Percentiles rank a stretch among this genome's conserved stretches.
Conservation (phyloP, 441 rosid species). For the Erodium trifolium region DNA sequence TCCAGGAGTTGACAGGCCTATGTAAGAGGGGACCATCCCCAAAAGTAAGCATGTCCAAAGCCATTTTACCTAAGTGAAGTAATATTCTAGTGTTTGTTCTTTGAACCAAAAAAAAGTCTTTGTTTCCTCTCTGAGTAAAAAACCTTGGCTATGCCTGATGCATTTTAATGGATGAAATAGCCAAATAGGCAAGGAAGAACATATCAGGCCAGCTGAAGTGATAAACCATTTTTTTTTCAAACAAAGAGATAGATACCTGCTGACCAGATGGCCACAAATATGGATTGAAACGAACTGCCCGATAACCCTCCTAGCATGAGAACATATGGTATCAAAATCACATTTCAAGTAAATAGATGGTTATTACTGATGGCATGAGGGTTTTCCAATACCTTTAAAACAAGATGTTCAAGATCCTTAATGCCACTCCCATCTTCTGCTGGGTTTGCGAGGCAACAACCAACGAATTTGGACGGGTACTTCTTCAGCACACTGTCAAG, state of each 20-base stretch:
- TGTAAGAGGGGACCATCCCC: too few species aligned
- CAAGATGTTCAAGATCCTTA: slow-evolving; percentile 63
- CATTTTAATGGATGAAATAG: too few species aligned
- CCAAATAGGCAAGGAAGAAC: too few species aligned
- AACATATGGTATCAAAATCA: slow-evolving; percentile 17
- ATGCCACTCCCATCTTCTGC: slow-evolving; percentile 79
- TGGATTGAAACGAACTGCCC: slow-evolving; percentile 87
- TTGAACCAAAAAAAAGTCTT: too few species aligned
- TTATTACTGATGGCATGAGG: slow-evolving; percentile 12
- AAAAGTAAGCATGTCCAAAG: too few species aligned
- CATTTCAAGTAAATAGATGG: slow-evolving; percentile 4
- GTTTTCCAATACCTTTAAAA: slow-evolving; percentile 46
- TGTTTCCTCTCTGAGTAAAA: too few species aligned
- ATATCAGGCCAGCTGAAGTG: too few species aligned
- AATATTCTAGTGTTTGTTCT: too few species aligned
- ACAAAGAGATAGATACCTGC: slow-evolving; percentile 15
- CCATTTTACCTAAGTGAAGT: too few species aligned
- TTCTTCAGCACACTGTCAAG: slow-evolving; percentile 57
- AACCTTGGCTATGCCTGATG: too few species aligned
- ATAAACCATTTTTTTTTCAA: too few species aligned
- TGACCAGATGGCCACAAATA: slow-evolving; percentile 79
- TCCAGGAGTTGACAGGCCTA: too few species aligned
- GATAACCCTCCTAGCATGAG: slow-evolving; percentile 58
- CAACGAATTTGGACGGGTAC: slow-evolving; percentile 69
- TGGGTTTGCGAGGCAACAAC: slow-evolving; percentile 94